phyloP scores from a whole-genome alignment of 2,329 filamentous ascomycete genomes.

The Fusarium annulatum region DNA sequence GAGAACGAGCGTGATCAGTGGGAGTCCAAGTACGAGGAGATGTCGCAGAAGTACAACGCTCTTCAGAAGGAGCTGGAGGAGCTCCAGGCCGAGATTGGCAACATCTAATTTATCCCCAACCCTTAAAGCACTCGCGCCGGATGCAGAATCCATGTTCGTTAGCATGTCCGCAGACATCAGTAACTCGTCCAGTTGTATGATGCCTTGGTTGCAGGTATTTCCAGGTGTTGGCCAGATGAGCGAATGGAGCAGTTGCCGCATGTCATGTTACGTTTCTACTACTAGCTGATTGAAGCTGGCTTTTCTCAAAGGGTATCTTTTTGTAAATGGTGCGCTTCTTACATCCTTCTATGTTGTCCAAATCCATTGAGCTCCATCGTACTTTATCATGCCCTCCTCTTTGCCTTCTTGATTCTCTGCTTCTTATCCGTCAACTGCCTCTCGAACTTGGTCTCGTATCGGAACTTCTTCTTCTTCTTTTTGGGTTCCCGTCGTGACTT shows the following conservation, averaged over 20 bases:
- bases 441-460: slow-evolving; percentile 90
- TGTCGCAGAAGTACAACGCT: slow-evolving; percentile 86
- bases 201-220: slow-evolving; percentile 41
- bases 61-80: slow-evolving; percentile 92
- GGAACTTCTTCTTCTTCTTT: slow-evolving; percentile 90
- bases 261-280: slow-evolving; percentile 49
- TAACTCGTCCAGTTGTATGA: slow-evolving; percentile 31
- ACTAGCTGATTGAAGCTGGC: slow-evolving; percentile 46
- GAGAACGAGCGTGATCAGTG: slow-evolving; percentile 92
- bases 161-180: slow-evolving; percentile 32
- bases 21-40: slow-evolving; percentile 98
- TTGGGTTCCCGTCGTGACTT: slow-evolving; percentile 62
- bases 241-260: slow-evolving; percentile 46
- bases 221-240: slow-evolving; percentile 44
- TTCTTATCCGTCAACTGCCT: slow-evolving; percentile 79
- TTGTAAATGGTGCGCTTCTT: slow-evolving; percentile 39
- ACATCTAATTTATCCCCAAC: slow-evolving; percentile 72
- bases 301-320: slow-evolving; percentile 49
- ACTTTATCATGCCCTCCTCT: slow-evolving; percentile 16
- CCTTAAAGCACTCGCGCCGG: slow-evolving; percentile 33
- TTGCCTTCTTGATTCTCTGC: slow-evolving; percentile 69
- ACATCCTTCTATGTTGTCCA: slow-evolving; percentile 30
- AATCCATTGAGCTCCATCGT: slow-evolving; percentile 9
- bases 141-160: slow-evolving; percentile 36
- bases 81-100: slow-evolving; percentile 91